Conservation (phyloP, 805 yeast genomes). For the Ogataea siamensis region DNA sequence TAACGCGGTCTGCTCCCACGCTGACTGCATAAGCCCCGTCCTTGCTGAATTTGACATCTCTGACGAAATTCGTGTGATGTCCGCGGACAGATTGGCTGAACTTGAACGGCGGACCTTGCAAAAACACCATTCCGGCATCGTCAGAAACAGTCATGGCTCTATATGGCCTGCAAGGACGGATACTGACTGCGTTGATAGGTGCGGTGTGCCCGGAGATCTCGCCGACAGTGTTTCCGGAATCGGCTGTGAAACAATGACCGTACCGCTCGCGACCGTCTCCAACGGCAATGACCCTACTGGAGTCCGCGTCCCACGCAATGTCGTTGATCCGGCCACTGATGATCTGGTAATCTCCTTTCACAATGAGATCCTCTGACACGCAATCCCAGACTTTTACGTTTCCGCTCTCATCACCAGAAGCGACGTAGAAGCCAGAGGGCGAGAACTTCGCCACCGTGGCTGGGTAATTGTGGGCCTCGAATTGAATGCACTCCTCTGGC, state of each 20-base stretch:
- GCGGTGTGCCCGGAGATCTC: slow-evolving; percentile 92
- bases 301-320: slow-evolving; percentile 90
- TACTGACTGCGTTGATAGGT: slow-evolving; percentile 76
- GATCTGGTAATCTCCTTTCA: slow-evolving; percentile 75
- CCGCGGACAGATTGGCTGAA: slow-evolving; percentile 71
- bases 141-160: slow-evolving; percentile 92
- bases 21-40: slow-evolving; percentile 72
- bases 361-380: slow-evolving; percentile 49
- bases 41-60: slow-evolving; percentile 80
- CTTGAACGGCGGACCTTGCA: slow-evolving; percentile 92
- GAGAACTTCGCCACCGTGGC: slow-evolving; percentile 86
- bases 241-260: slow-evolving; percentile 92
- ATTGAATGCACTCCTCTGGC: slow-evolving; percentile 59
- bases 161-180: slow-evolving; percentile 85
- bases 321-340: slow-evolving; percentile 80
- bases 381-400: slow-evolving; percentile 86
- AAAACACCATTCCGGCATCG: slow-evolving; percentile 80
- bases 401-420: slow-evolving; percentile 92
- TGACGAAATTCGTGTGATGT: slow-evolving; percentile 72
- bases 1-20: slow-evolving; percentile 81
- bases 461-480: slow-evolving; percentile 62
- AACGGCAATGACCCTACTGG: slow-evolving; percentile 82
- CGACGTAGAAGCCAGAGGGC: slow-evolving; percentile 86
- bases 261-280: slow-evolving; percentile 91
- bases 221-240: slow-evolving; percentile 95